These are phyloP conservation scores for Colletotrichum sp. DNA, from an alignment of 2,329 filamentous ascomycete genomes.

Conservation along the genomic window DNA sequence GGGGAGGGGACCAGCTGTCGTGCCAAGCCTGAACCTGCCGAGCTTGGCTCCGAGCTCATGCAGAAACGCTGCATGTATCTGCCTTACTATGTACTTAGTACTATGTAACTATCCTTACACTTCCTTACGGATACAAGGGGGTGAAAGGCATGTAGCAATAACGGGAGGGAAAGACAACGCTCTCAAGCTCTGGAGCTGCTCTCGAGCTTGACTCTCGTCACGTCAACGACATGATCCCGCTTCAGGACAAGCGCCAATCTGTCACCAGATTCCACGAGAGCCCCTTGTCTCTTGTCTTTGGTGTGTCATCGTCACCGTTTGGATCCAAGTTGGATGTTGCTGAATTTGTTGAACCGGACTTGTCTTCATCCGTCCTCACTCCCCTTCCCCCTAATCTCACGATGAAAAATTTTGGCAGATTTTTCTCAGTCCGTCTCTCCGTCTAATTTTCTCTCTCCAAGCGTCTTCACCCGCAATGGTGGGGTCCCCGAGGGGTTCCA, in stretches of 20 bases:
- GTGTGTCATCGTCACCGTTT: neutral
- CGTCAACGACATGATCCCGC: neutral
- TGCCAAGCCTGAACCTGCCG: constrained; percentile 17
- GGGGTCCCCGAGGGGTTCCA: constrained; percentile 4
- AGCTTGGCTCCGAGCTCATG: constrained; percentile 21
- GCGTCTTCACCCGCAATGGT: neutral
- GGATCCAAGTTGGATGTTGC: neutral
- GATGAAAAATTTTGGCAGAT: neutral
- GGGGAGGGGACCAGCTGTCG: neutral
- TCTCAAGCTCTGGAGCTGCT: neutral
- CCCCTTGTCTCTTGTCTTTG: neutral
- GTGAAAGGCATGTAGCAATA: neutral
- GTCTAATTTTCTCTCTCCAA: neutral
- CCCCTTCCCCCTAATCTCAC: neutral
- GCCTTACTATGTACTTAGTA: neutral
- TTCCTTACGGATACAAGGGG: neutral
- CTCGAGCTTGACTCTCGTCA: neutral
- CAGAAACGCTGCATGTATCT: constrained; percentile 7
- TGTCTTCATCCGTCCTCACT: neutral
- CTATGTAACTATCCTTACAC: neutral
- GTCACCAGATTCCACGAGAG: neutral
- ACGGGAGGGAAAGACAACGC: neutral
- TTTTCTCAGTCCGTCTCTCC: neutral
- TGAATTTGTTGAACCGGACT: neutral
- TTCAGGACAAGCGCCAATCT: constrained; percentile 4